Percentiles rank a stretch among this genome's conserved stretches.
Evolutionary conservation across 2,329 filamentous ascomycete species (phyloP).

Genomic region (Massarina eburnea): DNA sequence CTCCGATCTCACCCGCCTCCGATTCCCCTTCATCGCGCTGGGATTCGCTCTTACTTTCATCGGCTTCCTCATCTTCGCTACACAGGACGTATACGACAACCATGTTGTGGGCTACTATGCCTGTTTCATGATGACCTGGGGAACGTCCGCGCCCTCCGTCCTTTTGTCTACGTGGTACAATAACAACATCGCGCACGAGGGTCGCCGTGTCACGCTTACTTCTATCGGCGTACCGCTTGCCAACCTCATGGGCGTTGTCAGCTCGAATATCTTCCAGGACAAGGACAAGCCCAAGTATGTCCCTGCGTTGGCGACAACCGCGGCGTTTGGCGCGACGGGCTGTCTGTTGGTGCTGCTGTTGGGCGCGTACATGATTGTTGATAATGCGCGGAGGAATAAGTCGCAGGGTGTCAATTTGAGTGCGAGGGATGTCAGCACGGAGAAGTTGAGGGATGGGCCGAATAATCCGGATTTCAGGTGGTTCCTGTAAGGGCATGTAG

Average conservation of each 20-base stretch:
- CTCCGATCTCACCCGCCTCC: constrained; percentile 66
- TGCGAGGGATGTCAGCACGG: constrained; percentile 53
- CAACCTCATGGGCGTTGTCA: constrained; percentile 74
- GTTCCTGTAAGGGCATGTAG: constrained; percentile 40
- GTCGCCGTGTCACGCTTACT: constrained; percentile 68
- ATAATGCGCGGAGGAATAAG: constrained; percentile 63
- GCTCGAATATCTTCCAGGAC: constrained; percentile 66
- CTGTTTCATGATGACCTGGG: constrained; percentile 82
- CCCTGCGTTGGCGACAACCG: constrained; percentile 66
- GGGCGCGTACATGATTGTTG: constrained; percentile 64
- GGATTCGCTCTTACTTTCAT: constrained; percentile 74
- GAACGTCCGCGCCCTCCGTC: constrained; percentile 73
- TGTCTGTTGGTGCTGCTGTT: constrained; percentile 57
- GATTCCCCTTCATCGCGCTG: constrained; percentile 73
- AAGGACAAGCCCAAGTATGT: constrained; percentile 67
- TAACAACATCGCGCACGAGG: constrained; percentile 80
- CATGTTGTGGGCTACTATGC: constrained; percentile 73
- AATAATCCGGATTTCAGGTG: constrained; percentile 48
- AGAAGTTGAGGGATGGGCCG: constrained; percentile 49
- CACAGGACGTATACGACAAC: constrained; percentile 63
- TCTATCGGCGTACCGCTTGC: constrained; percentile 73
- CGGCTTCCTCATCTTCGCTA: constrained; percentile 77
- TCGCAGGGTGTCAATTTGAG: constrained; percentile 57
- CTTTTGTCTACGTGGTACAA: constrained; percentile 73
- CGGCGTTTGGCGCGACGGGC: constrained; percentile 64